Base-by-base conservation (phyloP, 2,329 filamentous ascomycete genomes). In the Diaporthe ampelina region DNA sequence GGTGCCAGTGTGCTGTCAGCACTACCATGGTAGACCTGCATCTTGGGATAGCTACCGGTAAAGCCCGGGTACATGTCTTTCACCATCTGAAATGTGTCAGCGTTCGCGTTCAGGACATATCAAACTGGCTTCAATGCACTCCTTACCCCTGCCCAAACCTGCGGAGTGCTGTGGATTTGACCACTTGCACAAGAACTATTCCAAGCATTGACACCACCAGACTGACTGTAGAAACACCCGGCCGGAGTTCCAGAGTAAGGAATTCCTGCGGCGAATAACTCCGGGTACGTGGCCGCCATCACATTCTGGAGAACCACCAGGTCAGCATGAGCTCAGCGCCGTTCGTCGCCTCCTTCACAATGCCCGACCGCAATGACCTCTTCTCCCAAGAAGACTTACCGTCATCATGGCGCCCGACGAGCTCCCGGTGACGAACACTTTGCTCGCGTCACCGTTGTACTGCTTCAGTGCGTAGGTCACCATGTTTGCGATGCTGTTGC, bases 351-450 rank as follows among this genome's bases (percentile, higher is more conserved):
- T 52, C 29, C 17, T 2, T 13, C 45, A 24, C 17, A 19, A 32
- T 11, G 11, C 4, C 19, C 29, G 21, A 50, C 43, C 43, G 24
- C 24, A 9, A 32, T 48, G 26, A n/a, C 19, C 21, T 52, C 43
- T 11, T 8, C 6, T 24, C 13, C 29, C 3, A 5, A 37, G 19
- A 21, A 37, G 0, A 26, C 63, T 24, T 52, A 52, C 63, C 73
- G 86, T 89, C 87, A 90, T 89, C 87, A 89, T 89, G 37, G 84
- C 88, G 48, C 87, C 87, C 0, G 86, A 88, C 59, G 83, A 85
- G 17, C 80, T 79, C 10, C 86, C 88, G 0, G 86, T 87, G 8
- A 87, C 86, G 67, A 86, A 90, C 1, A 89, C 85, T 71, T 83
- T 85, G 74, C 79, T 82, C 5, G 82, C 76, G 75, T 90, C 86